Conservation (phyloP, 805 yeast genomes). For the Wickerhamomyces ciferrii region DNA sequence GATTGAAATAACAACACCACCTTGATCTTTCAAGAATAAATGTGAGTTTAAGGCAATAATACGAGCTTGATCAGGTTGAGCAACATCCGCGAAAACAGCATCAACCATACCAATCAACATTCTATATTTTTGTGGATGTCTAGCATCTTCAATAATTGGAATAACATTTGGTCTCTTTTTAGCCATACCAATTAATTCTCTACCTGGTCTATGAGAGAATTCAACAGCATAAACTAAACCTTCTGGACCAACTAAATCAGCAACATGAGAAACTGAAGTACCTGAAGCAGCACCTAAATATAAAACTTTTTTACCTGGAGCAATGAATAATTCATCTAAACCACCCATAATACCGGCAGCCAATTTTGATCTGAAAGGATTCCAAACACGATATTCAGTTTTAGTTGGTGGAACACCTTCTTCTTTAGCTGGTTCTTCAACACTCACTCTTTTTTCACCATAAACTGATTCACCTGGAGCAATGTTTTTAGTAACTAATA, state of each 20-base stretch:
- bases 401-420: constrained; percentile 89
- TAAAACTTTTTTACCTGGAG: constrained; percentile 96
- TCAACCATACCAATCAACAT: constrained; percentile 99
- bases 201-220: constrained; percentile 99
- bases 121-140: constrained; percentile 99
- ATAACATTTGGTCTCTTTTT: constrained; percentile 99
- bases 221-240: constrained; percentile 99
- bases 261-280: constrained; percentile 97
- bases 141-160: constrained; percentile 98
- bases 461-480: constrained; percentile 99
- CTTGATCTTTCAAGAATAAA: constrained; percentile 95
- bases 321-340: constrained; percentile 94
- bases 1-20: constrained; percentile 97
- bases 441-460: constrained; percentile 94
- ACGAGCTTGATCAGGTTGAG: constrained; percentile 99
- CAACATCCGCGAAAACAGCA: constrained; percentile 98
- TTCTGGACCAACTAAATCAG: constrained; percentile 98
- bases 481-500: constrained; percentile 91
- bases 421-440: constrained; percentile 89
- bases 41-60: constrained; percentile 98
- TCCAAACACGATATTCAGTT: constrained; percentile 99
- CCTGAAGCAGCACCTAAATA: constrained; percentile 99
- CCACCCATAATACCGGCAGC: constrained; percentile 99
- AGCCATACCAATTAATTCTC: constrained; percentile 99
- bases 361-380: constrained; percentile 98